Percentiles rank a stretch among this genome's conserved stretches.
These are phyloP conservation scores for Sporothrix brasiliensis DNA, from an alignment of 2,329 filamentous ascomycete genomes.

Conservation along the genomic window DNA sequence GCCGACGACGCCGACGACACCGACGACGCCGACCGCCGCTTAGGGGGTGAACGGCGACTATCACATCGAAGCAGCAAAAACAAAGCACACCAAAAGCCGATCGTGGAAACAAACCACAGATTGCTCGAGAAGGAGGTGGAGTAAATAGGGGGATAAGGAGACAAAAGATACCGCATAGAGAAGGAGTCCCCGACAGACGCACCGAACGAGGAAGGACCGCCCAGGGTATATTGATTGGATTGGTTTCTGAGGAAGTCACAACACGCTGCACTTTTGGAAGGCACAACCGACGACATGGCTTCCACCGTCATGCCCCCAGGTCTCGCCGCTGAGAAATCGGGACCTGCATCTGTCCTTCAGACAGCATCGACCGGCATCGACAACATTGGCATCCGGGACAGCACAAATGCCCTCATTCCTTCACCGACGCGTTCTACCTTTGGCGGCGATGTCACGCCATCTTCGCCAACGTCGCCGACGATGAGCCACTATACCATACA, in stretches of 20 bases:
- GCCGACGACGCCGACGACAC: background rate
- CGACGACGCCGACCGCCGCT: background rate
- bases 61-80: background rate
- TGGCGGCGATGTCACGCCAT: background rate
- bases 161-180: background rate
- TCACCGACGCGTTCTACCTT: conserved; percentile 8
- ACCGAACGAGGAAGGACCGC: background rate
- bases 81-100: background rate
- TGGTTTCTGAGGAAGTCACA: background rate
- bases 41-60: conserved; percentile 3
- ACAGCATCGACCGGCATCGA: background rate
- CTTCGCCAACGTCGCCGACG: conserved; percentile 16
- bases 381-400: background rate
- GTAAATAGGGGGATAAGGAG: conserved; percentile 4
- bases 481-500: background rate
- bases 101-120: background rate
- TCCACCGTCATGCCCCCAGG: background rate
- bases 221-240: background rate
- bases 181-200: background rate
- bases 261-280: background rate
- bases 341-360: background rate
- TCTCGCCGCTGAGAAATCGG: conserved; percentile 7
- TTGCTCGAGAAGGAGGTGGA: background rate
- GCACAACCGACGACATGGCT: conserved; percentile 6
- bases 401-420: background rate